Evolutionary conservation across 2,329 filamentous ascomycete genomes (phyloP), one percentile per base, ranked within the genome.

Genomic region (Dothistroma pini): DNA sequence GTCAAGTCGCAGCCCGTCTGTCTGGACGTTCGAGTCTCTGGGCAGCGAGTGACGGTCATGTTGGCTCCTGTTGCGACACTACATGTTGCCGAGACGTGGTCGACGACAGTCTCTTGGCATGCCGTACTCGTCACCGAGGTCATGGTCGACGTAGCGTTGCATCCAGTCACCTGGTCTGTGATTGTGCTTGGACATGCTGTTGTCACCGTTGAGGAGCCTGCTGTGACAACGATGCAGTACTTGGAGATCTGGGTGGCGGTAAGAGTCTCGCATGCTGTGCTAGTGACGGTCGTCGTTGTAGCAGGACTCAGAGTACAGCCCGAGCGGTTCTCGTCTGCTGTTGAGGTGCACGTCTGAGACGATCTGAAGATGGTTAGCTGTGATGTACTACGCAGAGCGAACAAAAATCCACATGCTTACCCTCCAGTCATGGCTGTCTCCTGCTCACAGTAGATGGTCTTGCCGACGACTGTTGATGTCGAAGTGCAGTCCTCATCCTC

Each of bases 1-100:
- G 61, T 59, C 21, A 61, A 61, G 34, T 61, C 57, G 38, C 63
- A 65, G 12, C 61, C 63, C 11, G 61, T 57, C 16, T 59, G 51
- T n/a, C 44, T 57, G 34, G 22, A 48, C 4, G 49, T 53, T n/a
- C 12, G n/a, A 4, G 62, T 61, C 5, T 47, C 35, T 1, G 49
- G 47, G 32, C 58, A 61, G 8, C 14, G 21, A 10, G 62, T 63
- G 9, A 35, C 44, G 2, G 60, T 61, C 53, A 53, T 49, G 38
- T 63, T 61, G 25, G 56, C 56, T 48, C 47, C 57, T n/a, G 60
- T 62, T 14, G 48, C 53, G 14, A 62, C 60, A 12, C 34, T 21
- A 48, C 56, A 62, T 11, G 38, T 41, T 5, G 49, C 55, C 21
- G 32, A 56, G 25, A 55, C 22, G n/a, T 51, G 31, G 21, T 51